Base-by-base conservation (phyloP, 257 asterid species). In the Marsdenia floribunda region DNA sequence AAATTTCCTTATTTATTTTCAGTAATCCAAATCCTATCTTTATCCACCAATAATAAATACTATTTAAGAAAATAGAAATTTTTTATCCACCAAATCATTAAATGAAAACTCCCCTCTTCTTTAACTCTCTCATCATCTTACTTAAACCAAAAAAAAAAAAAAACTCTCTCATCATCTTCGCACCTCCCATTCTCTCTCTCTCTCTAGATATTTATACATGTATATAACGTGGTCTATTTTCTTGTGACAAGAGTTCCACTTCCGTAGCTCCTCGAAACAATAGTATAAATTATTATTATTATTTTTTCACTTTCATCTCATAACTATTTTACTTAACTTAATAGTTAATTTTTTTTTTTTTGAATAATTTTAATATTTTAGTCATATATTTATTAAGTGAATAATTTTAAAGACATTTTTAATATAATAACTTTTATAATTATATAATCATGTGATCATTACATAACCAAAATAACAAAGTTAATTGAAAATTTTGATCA, bases 1-100 rank as follows among this genome's bases (percentile, higher is more conserved):
- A 42, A 42, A 37, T 14, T 54, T 15, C 7, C 50, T 7, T 37
- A 2, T 18, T 38, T 38, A 29, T 60, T 38, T 66, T 38, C 9
- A 38, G 42, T 6, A 66, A 38, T 66, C 52, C 71, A 66, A 66
- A 38, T 66, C 29, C 71, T 19, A 64, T 66, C 71, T 66, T 38
- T 66, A 66, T 66, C 71, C 5, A 1, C 21, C 12, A 63, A 2
- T 7, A 24, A 42, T 68, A 42, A 68, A 16, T 69, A n/a, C 49
- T 46, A 11, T n/a, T 14, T 19, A n/a, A n/a, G 22, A 44, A 4
- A 22, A 44, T 5, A 19, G 13, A 47, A 40, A 69, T 11, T 11
- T 44, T 46, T 12, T 21, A 69, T 44, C 38, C 29, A 18, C 38
- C 40, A 47, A 21, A 67, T 40, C 54, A 40, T 44, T 44, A 44